Evolutionary conservation across 192 early-diverging fungal genomes (phyloP), one percentile per base, ranked within the genome.

Genomic region (Geosiphon pyriformis): DNA sequence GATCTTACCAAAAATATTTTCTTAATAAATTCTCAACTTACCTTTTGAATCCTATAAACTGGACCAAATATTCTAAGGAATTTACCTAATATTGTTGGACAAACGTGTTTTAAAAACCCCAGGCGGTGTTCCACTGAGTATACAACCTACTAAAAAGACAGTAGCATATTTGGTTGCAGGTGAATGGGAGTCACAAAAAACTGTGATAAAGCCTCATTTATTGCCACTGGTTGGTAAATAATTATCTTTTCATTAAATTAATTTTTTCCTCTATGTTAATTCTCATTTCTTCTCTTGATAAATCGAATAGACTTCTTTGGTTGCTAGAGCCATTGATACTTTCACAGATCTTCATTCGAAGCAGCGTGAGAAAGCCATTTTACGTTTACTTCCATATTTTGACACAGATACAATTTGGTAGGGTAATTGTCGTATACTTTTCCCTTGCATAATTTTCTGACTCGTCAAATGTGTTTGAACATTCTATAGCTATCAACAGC

Each of bases 101-200:
- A 78, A 81, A n/a, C 83, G 92, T 7, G 68, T 78, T 18, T 78
- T 98, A 52, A 90, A 91, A 76, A 93, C 92, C 0, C 95, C 95
- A 6, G 83, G 80, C 35, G 91, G 91, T 42, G 76, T 82, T 47
- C 81, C 75, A 30, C 61, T 98, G 42, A 72, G 68, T 4, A 76
- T 98, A 26, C 76, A 85, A 7, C 54, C 47, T 18, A 61, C 80
- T 0, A 85, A 88, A 59, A 73, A 67, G 30, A 61, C 77, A n/a
- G 67, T 98, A 32, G 96, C 92, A n/a, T 66, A 84, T 37, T 78
- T 96, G 65, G 80, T 93, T 33, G 93, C 92, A 7, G 92, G 82
- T 10, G 96, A 98, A 74, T 98, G 96, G 96, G 93, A 98, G 73
- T 79, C 87, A 60, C 92, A 94, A 74, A 85, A 83, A 33, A 79